These are phyloP conservation scores for Nemania sp. DNA, from an alignment of 2,329 filamentous ascomycete species.

Conservation along the genomic window DNA sequence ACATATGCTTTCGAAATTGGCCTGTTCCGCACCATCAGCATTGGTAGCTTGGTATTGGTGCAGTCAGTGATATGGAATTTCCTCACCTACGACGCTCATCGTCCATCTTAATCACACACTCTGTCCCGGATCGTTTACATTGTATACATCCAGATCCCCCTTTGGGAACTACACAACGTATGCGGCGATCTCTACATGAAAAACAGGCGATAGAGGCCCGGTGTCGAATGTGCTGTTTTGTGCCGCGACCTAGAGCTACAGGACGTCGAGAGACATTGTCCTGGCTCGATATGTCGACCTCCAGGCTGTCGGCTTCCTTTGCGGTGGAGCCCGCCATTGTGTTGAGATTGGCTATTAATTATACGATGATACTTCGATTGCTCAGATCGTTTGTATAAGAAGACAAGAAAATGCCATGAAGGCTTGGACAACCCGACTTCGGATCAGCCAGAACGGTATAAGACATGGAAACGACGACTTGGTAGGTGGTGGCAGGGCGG, in stretches of 20 bases:
- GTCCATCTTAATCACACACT: conserved; percentile 30
- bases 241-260: conserved; percentile 15
- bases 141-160: conserved; percentile 23
- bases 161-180: conserved; percentile 29
- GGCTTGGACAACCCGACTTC: conserved; percentile 7
- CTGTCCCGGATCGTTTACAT: conserved; percentile 25
- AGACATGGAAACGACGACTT: conserved; percentile 16
- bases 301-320: conserved; percentile 13
- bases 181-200: conserved; percentile 29
- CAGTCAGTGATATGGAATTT: background rate
- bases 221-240: conserved; percentile 24
- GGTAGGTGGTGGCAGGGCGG: conserved; percentile 5
- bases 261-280: conserved; percentile 25
- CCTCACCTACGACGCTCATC: conserved; percentile 29
- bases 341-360: background rate
- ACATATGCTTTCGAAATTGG: conserved; percentile 29
- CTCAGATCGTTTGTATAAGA: conserved; percentile 6
- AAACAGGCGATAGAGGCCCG: conserved; percentile 28
- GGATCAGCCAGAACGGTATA: conserved; percentile 12
- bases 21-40: conserved; percentile 12
- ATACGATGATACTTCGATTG: conserved; percentile 10
- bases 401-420: conserved; percentile 17
- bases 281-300: conserved; percentile 27
- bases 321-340: conserved; percentile 16
- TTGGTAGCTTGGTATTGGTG: background rate